phyloP scores from a whole-genome alignment of 257 asterid genomes.

The Nicotiana sylvestris region DNA sequence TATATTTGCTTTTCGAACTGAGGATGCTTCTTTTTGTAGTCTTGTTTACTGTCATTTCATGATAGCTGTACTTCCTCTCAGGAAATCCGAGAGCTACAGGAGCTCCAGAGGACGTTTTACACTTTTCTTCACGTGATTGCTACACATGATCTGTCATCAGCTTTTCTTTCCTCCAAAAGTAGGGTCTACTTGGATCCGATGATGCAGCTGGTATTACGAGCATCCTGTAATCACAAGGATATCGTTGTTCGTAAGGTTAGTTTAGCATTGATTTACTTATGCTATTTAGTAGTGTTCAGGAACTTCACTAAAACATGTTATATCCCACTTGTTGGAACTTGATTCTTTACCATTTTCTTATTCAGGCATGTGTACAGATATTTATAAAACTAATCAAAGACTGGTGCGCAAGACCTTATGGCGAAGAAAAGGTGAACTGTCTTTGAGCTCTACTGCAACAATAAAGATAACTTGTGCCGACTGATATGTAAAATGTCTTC shows the following conservation, averaged over 20 bases:
- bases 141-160: conserved; percentile 71
- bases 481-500: conserved; percentile 18
- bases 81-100: conserved; percentile 95
- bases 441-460: neutral
- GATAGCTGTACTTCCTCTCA: conserved; percentile 24
- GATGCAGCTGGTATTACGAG: conserved; percentile 72
- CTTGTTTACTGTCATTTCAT: neutral
- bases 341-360: neutral
- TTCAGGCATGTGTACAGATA: conserved; percentile 89
- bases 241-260: conserved; percentile 64
- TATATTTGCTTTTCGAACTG: neutral
- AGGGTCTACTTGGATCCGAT: conserved; percentile 51
- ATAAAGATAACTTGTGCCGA: conserved; percentile 5
- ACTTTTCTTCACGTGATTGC: conserved; percentile 75
- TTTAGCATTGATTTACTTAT: neutral
- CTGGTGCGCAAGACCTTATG: conserved; percentile 67
- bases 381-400: conserved; percentile 84
- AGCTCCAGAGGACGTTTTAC: conserved; percentile 73
- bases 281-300: neutral
- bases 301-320: neutral
- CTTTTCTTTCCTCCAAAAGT: conserved; percentile 62
- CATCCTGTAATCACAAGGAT: conserved; percentile 85
- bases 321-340: conserved; percentile 5
- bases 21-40: neutral
- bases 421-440: conserved; percentile 62